A percentile compares a stretch with the other conserved stretches of the same genome.
These are phyloP conservation scores for Physaria fendleri DNA, from an alignment of 345 rosid genomes.

Conservation along the genomic window DNA sequence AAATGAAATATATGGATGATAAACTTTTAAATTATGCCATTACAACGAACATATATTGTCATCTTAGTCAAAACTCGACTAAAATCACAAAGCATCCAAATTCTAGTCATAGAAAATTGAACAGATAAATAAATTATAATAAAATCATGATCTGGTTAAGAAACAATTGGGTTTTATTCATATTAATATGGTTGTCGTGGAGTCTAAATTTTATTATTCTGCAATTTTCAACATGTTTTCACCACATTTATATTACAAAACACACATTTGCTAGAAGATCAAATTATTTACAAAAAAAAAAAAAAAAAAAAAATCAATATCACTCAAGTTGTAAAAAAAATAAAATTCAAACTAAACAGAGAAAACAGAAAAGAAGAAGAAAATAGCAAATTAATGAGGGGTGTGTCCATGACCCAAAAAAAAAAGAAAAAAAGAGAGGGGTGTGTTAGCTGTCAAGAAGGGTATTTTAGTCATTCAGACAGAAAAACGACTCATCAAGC, in stretches of 20 bases:
- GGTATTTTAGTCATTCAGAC: conserved; percentile 37
- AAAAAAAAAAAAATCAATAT: neutral
- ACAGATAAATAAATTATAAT: neutral
- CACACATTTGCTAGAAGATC: neutral
- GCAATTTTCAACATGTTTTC: neutral
- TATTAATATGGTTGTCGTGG: neutral
- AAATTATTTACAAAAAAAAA: conserved; percentile 13
- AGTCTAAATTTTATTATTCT: neutral
- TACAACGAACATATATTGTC: neutral
- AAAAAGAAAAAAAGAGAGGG: neutral
- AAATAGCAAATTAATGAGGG: conserved; percentile 3
- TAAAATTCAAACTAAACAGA: conserved; percentile 9
- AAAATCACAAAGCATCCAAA: neutral
- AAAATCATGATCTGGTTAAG: neutral
- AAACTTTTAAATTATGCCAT: neutral
- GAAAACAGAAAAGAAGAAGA: neutral
- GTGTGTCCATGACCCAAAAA: conserved; percentile 23
- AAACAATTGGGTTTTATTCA: neutral
- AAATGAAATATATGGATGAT: no score
- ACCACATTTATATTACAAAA: conserved; percentile 14
- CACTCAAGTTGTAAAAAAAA: neutral
- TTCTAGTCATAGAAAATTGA: neutral
- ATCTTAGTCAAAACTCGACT: neutral
- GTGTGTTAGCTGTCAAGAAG: conserved; percentile 13
- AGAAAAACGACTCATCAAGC: conserved; percentile 55